Percentiles rank a stretch among this genome's conserved stretches.
Evolutionary conservation across 805 yeast species (phyloP).

Genomic region (Hanseniaspora singularis): DNA sequence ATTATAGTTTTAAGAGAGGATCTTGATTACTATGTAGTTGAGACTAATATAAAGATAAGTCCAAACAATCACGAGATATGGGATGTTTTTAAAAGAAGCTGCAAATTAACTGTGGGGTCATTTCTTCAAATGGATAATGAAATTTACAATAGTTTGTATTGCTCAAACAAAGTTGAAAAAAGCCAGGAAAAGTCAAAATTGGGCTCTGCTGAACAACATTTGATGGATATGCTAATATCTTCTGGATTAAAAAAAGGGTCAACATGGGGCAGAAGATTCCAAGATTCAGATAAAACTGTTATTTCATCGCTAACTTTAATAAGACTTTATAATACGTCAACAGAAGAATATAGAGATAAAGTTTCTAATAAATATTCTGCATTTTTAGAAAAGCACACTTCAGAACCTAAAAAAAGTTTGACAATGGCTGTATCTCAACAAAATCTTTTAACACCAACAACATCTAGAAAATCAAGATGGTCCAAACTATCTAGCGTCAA

Average conservation of each 20-base stretch:
- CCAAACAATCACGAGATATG: conserved; percentile 32
- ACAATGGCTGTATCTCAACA: neutral
- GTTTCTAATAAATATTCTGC: conserved; percentile 17
- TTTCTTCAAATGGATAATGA: conserved; percentile 42
- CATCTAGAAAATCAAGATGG: conserved; percentile 40
- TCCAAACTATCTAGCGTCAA: conserved; percentile 52
- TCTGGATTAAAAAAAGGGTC: conserved; percentile 64
- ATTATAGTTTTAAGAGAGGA: conserved; percentile 89
- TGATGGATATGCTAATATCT: conserved; percentile 85
- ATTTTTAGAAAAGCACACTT: conserved; percentile 18
- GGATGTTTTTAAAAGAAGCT: conserved; percentile 42
- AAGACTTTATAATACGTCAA: conserved; percentile 33
- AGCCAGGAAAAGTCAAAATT: conserved; percentile 29
- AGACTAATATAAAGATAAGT: conserved; percentile 48
- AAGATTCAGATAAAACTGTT: conserved; percentile 81
- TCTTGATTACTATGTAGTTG: conserved; percentile 82
- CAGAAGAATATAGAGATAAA: conserved; percentile 25
- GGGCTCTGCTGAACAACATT: conserved; percentile 88
- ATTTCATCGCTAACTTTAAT: conserved; percentile 51
- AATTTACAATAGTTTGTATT: conserved; percentile 64
- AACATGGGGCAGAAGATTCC: conserved; percentile 79
- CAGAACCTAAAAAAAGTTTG: conserved; percentile 21
- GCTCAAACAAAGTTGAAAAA: conserved; percentile 27
- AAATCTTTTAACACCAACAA: conserved; percentile 12
- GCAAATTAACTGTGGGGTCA: conserved; percentile 66